Conservation (phyloP, 495 filamentous ascomycete species). For the Podospora conica region DNA sequence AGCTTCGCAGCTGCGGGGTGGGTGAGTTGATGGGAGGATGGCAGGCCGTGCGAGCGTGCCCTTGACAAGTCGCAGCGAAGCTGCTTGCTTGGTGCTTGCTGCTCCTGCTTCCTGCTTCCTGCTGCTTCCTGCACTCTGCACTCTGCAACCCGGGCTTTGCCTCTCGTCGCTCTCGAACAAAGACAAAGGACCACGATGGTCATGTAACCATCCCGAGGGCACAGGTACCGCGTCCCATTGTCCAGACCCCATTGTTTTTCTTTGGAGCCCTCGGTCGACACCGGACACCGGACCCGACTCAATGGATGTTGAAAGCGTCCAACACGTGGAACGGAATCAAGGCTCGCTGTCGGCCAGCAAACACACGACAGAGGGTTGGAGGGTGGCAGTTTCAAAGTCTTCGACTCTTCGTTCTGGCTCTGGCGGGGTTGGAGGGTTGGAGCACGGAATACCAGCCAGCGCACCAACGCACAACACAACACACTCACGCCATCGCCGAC, state of each 20-base stretch:
- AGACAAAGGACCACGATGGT: constrained; percentile 1
- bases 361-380: neutral
- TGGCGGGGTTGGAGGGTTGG: neutral
- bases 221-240: neutral
- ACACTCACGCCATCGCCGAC: neutral
- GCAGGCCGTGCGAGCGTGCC: neutral
- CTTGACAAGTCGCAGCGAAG: neutral
- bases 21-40: neutral
- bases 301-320: neutral
- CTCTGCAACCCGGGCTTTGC: neutral
- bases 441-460: neutral
- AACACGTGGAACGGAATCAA: neutral
- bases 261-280: neutral
- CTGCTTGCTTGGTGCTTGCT: no score
- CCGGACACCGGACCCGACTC: neutral
- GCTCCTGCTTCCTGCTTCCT: no score
- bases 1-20: constrained; percentile 5
- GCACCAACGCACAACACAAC: neutral
- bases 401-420: neutral
- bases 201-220: constrained; percentile 4
- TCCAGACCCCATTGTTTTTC: neutral
- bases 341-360: constrained; percentile 1
- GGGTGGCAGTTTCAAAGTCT: neutral
- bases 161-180: no score
- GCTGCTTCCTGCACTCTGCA: neutral